Percentiles rank a stretch among this genome's conserved stretches.
phyloP scores from a whole-genome alignment of 2,329 filamentous ascomycete species.

The Clonostachys chloroleuca region DNA sequence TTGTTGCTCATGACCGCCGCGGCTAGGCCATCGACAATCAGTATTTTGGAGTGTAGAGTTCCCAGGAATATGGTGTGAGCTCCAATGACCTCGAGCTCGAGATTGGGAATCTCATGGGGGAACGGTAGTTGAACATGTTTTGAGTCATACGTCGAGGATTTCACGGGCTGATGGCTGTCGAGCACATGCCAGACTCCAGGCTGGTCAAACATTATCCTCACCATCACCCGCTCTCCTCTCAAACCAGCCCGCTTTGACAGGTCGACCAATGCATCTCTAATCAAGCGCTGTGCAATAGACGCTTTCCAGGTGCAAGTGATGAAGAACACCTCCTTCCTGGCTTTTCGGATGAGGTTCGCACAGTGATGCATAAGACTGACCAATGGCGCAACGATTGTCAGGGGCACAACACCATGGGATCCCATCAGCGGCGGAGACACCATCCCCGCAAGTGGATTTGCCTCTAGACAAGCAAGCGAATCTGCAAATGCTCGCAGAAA shows the following conservation, averaged over 20 bases:
- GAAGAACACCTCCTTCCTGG: slow-evolving; percentile 68
- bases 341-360: slow-evolving; percentile 70
- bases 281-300: slow-evolving; percentile 61
- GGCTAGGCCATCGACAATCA: slow-evolving; percentile 69
- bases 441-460: slow-evolving; percentile 44
- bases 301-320: slow-evolving; percentile 75
- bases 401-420: slow-evolving; percentile 55
- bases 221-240: slow-evolving; percentile 51
- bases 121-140: slow-evolving; percentile 56
- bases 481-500: slow-evolving; percentile 68
- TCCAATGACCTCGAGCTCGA: slow-evolving; percentile 71
- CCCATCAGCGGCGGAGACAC: slow-evolving; percentile 48
- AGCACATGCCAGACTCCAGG: slow-evolving; percentile 60
- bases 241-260: slow-evolving; percentile 60
- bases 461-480: slow-evolving; percentile 49
- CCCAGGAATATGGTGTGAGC: slow-evolving; percentile 66
- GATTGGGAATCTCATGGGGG: slow-evolving; percentile 61
- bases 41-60: slow-evolving; percentile 75
- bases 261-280: slow-evolving; percentile 66
- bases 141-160: slow-evolving; percentile 52
- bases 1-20: slow-evolving; percentile 75
- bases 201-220: slow-evolving; percentile 75
- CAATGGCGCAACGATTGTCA: slow-evolving; percentile 55
- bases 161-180: slow-evolving; percentile 60
- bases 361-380: slow-evolving; percentile 70